Conservation (phyloP, 305 asterid species). For the Caryopteris hybrid region DNA sequence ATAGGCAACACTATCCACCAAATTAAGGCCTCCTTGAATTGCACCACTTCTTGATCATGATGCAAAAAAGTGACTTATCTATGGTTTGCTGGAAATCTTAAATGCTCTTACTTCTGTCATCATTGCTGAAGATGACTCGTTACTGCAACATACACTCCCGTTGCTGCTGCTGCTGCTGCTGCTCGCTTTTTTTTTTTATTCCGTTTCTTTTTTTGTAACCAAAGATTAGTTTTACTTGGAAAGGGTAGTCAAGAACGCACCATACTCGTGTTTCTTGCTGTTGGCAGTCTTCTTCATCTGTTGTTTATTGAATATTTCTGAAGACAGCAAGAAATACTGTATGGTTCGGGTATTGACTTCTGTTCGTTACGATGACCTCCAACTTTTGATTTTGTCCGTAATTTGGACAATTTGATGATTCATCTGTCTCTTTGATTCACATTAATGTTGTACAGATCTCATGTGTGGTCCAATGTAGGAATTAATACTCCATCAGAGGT, state of each 20-base stretch:
- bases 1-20: constrained; percentile 83
- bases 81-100: constrained; percentile 48
- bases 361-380: constrained; percentile 14
- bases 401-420: not conserved
- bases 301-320: not conserved
- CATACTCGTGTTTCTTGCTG: constrained; percentile 35
- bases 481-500: constrained; percentile 22
- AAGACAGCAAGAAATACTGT: constrained; percentile 37
- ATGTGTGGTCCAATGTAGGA: constrained; percentile 30
- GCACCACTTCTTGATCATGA: constrained; percentile 32
- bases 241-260: constrained; percentile 81
- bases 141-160: constrained; percentile 29
- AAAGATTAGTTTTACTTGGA: constrained; percentile 18
- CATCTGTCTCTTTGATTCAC: not conserved
- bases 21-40: constrained; percentile 77
- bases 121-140: constrained; percentile 38
- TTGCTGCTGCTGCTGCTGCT: constrained; percentile 24
- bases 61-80: constrained; percentile 7
- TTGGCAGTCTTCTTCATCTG: too few species aligned
- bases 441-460: constrained; percentile 8
- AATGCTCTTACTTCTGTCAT: constrained; percentile 39
- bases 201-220: not conserved
- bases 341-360: constrained; percentile 92
- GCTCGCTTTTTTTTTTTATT: not conserved
- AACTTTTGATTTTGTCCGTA: constrained; percentile 1